Evolutionary conservation across 495 filamentous ascomycete genomes (phyloP), one percentile per base, ranked within the genome.

Genomic region (Lasiosphaeriaceae sp.): DNA sequence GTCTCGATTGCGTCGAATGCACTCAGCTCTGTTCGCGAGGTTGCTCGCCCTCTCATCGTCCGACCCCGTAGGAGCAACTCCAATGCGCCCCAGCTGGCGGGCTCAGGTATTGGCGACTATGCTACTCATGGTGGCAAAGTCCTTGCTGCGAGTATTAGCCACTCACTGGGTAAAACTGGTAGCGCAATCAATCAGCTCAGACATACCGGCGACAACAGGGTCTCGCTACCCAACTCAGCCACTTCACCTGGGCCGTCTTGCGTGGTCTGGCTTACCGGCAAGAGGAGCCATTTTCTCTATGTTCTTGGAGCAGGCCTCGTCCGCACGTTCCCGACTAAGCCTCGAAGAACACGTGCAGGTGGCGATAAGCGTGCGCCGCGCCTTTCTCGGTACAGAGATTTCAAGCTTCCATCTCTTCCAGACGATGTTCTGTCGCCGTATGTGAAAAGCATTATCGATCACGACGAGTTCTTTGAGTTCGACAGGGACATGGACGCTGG

Each of bases 201-300:
- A 37, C 90, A 94, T 66, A 84, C 85, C 1, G 89, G 89, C 9
- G 90, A 94, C 65, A 94, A 93, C 64, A 86, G 89, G 44, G 78
- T 97, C 9, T 83, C 90, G 56, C 74, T 96, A 22, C 83, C 89
- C 20, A 77, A 76, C 17, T 77, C 84, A 48, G 60, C 65, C 19
- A 66, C 67, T 14, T 51, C 70, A 9, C 72, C 77, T 6, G 72
- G 68, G 4, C 71, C 75, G 23, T 78, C 79, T n/a, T 88, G 81
- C 54, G 76, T 84, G 31, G 66, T 71, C 39, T 82, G 86, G 74
- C 65, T 88, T 39, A 71, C 74, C 23, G 75, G 80, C 29, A 82
- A 74, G 60, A 79, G 74, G 35, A 75, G 79, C 34, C 74, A 77
- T 35, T 74, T 77, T 20, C 68, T 88, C 26, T 81, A 79, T 49